Conservation (phyloP, 179 eudicot genomes). For the Beta corolliflora region DNA sequence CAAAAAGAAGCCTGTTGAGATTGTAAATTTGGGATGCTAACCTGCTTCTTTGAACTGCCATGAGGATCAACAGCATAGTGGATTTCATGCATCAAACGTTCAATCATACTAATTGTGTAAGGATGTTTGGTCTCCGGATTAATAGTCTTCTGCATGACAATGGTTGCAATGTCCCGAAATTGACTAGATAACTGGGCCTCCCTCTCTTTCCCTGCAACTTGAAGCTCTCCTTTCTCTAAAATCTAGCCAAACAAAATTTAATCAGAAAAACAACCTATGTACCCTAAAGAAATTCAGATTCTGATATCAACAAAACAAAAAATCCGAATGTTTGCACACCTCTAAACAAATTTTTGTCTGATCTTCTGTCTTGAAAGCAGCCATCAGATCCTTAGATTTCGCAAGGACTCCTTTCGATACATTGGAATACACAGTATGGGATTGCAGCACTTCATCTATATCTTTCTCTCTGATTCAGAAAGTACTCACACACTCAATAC, state of each 20-base stretch:
- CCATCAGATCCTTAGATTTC: slow-evolving; percentile 75
- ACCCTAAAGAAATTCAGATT: neutral
- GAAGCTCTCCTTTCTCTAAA: slow-evolving; percentile 97
- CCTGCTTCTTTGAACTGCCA: slow-evolving; percentile 96
- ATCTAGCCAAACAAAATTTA: slow-evolving; percentile 48
- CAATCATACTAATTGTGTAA: slow-evolving; percentile 96
- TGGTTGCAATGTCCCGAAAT: slow-evolving; percentile 92
- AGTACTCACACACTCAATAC: neutral
- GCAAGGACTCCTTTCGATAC: slow-evolving; percentile 92
- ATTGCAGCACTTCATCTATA: slow-evolving; percentile 95
- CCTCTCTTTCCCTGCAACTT: slow-evolving; percentile 98
- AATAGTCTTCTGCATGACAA: slow-evolving; percentile 93
- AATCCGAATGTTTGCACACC: slow-evolving; percentile 38
- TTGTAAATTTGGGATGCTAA: slow-evolving; percentile 15
- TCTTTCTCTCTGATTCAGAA: slow-evolving; percentile 73
- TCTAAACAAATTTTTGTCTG: slow-evolving; percentile 80
- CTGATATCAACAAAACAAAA: neutral
- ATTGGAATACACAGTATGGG: slow-evolving; percentile 87
- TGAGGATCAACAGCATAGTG: slow-evolving; percentile 97
- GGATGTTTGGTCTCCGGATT: slow-evolving; percentile 92
- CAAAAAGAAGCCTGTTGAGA: neutral
- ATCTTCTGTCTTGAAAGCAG: slow-evolving; percentile 86
- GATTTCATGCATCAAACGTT: slow-evolving; percentile 94
- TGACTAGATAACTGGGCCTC: slow-evolving; percentile 93
- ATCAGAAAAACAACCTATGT: neutral